Percentiles rank a stretch among this genome's conserved stretches.
phyloP scores from a whole-genome alignment of 2,329 filamentous ascomycete genomes.

The Aureobasidium namibiae region DNA sequence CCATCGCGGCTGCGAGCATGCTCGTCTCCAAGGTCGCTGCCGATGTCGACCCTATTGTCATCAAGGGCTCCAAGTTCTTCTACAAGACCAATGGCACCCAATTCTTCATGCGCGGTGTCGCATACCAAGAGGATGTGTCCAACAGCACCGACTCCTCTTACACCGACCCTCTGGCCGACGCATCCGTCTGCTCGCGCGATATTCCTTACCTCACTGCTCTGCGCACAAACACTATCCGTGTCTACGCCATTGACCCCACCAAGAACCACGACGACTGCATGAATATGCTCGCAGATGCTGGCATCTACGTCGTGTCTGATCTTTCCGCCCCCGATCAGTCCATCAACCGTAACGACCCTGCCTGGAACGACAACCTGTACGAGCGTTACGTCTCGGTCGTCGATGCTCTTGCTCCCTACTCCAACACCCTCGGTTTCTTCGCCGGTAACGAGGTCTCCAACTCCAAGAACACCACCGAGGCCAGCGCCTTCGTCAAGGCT shows the following conservation, averaged over 20 bases:
- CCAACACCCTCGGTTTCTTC: constrained; percentile 94
- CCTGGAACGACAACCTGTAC: constrained; percentile 74
- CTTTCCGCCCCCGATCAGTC: constrained; percentile 72
- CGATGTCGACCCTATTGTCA: constrained; percentile 55
- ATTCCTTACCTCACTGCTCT: constrained; percentile 71
- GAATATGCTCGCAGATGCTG: constrained; percentile 68
- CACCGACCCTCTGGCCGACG: constrained; percentile 73
- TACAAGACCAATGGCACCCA: constrained; percentile 71
- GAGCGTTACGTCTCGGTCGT: constrained; percentile 75
- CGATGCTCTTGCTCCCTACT: constrained; percentile 71
- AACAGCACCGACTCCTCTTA: constrained; percentile 50
- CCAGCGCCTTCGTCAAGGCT: constrained; percentile 93
- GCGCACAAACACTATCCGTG: constrained; percentile 86
- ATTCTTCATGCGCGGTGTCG: constrained; percentile 86
- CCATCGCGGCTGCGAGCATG: constrained; percentile 45
- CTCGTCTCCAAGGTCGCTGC: constrained; percentile 43
- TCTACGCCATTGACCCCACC: constrained; percentile 82
- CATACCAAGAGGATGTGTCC: constrained; percentile 74
- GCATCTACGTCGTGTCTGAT: constrained; percentile 94
- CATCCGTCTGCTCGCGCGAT: constrained; percentile 67
- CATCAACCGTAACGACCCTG: constrained; percentile 72
- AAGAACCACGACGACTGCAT: constrained; percentile 77
- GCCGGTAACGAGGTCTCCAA: constrained; percentile 97
- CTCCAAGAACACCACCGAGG: constrained; percentile 75
- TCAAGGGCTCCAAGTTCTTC: constrained; percentile 86